Conservation (phyloP, 768 basidiomycete species). For the Psilocybe subaeruginosa region DNA sequence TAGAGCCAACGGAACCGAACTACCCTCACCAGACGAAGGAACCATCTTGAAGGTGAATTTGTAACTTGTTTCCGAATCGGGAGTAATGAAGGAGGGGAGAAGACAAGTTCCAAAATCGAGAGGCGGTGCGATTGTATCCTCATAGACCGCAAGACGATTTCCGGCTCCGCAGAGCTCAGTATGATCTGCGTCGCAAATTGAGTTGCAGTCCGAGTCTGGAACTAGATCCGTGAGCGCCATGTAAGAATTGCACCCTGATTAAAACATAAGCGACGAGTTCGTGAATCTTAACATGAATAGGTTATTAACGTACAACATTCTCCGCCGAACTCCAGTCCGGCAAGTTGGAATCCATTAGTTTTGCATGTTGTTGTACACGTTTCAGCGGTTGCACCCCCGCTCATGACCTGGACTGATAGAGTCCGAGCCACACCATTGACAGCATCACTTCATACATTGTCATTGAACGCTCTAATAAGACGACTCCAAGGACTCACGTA, state of each 20-base stretch:
- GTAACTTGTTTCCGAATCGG: neutral
- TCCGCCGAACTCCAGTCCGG: conserved; percentile 20
- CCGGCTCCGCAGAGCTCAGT: conserved; percentile 21
- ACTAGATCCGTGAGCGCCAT: conserved; percentile 12
- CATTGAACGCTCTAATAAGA: no score
- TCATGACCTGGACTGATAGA: conserved; percentile 3
- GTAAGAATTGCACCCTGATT: conserved; percentile 20
- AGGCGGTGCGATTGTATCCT: conserved; percentile 12
- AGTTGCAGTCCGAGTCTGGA: conserved; percentile 18
- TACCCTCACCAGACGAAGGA: neutral
- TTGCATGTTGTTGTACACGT: conserved; percentile 19
- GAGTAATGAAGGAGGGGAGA: neutral
- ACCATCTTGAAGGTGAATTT: neutral
- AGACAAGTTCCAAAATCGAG: conserved; percentile 12
- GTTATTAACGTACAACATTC: conserved; percentile 17
- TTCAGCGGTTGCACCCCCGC: conserved; percentile 17
- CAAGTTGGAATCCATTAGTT: conserved; percentile 13
- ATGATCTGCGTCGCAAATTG: conserved; percentile 11
- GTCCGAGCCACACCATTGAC: conserved; percentile 16
- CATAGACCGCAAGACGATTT: conserved; percentile 21
- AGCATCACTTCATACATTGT: conserved; percentile 9
- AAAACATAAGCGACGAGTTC: neutral
- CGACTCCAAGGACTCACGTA: no score
- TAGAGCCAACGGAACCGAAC: neutral
- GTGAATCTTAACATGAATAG: neutral